phyloP scores from a whole-genome alignment of 176 grass and related monocot species.

The Neostapfia colusana region DNA sequence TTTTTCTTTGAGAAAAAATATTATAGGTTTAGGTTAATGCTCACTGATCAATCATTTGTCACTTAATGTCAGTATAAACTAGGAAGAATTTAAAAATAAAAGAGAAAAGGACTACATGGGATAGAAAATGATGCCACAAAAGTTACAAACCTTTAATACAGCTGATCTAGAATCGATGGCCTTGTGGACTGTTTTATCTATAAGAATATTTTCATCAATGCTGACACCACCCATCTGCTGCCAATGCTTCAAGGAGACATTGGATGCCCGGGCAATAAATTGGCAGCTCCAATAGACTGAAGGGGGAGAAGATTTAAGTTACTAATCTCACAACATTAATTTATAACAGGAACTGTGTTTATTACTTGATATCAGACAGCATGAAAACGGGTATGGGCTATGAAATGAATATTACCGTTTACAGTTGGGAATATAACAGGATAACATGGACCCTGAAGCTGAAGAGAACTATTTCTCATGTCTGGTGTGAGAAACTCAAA shows the following conservation, averaged over 20 bases:
- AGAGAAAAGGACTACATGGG: not conserved
- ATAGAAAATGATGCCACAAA: not conserved
- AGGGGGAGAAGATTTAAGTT: slow-evolving; percentile 16
- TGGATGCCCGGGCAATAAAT: slow-evolving; percentile 87
- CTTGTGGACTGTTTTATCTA: slow-evolving; percentile 95
- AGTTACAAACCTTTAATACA: slow-evolving; percentile 74
- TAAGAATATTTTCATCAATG: slow-evolving; percentile 89
- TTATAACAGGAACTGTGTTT: slow-evolving; percentile 8
- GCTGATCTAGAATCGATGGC: slow-evolving; percentile 76
- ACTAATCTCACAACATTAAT: not conserved
- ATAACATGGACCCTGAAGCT: slow-evolving; percentile 95
- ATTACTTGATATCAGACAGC: slow-evolving; percentile 11
- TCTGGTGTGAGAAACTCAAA: slow-evolving; percentile 89
- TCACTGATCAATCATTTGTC: slow-evolving; percentile 6
- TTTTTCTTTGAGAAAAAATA: not conserved
- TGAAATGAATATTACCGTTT: slow-evolving; percentile 53
- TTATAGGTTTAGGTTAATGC: not conserved
- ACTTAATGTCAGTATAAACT: slow-evolving; percentile 3
- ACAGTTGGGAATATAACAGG: slow-evolving; percentile 95
- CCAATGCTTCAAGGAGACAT: slow-evolving; percentile 92
- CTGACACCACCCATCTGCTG: slow-evolving; percentile 81
- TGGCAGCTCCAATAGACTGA: slow-evolving; percentile 97
- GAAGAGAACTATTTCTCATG: slow-evolving; percentile 90
- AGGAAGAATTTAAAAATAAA: not conserved
- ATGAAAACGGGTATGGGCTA: not conserved